Base-by-base conservation (phyloP, 768 basidiomycete genomes). In the Holtermannia corniformis region DNA sequence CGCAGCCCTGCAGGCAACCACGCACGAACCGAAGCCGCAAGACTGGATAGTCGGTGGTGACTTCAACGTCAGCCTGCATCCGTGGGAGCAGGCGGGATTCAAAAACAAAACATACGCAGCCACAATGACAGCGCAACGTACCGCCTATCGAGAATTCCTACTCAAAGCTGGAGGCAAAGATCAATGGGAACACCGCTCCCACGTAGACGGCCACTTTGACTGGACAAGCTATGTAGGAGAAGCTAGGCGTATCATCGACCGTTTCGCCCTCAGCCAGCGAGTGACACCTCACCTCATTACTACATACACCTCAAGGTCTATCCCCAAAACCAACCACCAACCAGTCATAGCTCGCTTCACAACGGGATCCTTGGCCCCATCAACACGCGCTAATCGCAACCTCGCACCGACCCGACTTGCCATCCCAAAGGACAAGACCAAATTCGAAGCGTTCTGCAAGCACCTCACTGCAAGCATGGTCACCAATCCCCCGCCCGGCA, bases 31-130 rank as follows among this genome's bases (percentile, higher is more conserved):
- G n/a, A n/a, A n/a, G n/a, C n/a, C n/a, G n/a, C 28, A 46, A 20
- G 43, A 53, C 22, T 58, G 47, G 52, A 46, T 58, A 11, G 22
- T 54, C 16, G 41, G 23, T 26, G 56, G 56, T 5, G 52, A 58
- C 27, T 41, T 53, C 11, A 54, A 58, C 47, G 21, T 43, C 19
- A 24, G 13, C 16, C 44, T 58, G 4, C 37, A 58, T 22, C 37
- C 13, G 16, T 49, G 43, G 41, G 25, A 21, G 12, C 28, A 48
- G 26, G 10, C 13, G 14, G 12, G 21, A 48, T 13, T 7, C 21
- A 22, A n/a, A n/a, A n/a, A n/a, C n/a, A n/a, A n/a, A n/a, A n/a
- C n/a, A n/a, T n/a, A n/a, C n/a, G n/a, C n/a, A n/a, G n/a, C n/a
- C n/a, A n/a, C n/a, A n/a, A n/a, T n/a, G n/a, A n/a, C n/a, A n/a